Evolutionary conservation across 2,329 filamentous ascomycete species (phyloP), one percentile per base, ranked within the genome.

Genomic region (Fusarium brachygibbosum): DNA sequence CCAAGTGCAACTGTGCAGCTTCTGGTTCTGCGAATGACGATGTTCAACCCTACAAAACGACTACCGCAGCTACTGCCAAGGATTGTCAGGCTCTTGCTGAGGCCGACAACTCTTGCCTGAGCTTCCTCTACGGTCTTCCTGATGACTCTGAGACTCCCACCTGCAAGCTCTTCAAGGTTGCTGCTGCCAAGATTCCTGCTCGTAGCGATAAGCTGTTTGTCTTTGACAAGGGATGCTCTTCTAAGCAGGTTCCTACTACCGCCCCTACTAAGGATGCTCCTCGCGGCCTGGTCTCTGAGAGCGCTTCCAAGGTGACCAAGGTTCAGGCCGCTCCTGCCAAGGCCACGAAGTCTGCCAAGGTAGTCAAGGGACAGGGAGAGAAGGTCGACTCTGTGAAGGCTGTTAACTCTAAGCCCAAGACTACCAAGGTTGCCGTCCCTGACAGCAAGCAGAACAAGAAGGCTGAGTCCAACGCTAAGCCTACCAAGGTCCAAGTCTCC

Each of bases 121-220:
- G 58, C 17, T 61, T 61, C 35, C 6, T 61, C 8, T 61, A 13
- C 13, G 55, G 58, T 19, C 58, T 61, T 16, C 38, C 44, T 9
- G 32, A 31, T 12, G 31, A 48, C 11, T 52, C 58, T 0, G 29
- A 49, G 55, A 37, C 58, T 28, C 55, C 58, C 21, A 38, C 37
- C 1, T 61, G 58, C 12, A 61, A 61, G 37, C 55, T 61, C n/a
- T 60, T 44, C 25, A 60, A 60, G 37, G 58, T 61, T n/a, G 5
- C 55, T 4, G 58, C 58, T 16, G n/a, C 55, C 2, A 60, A 37
- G 44, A 35, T 61, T 19, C 55, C 55, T 37, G 35, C 37, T 34
- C 58, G 44, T 0, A 7, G 17, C 4, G 58, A 61, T 3, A 52
- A 25, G 3, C 37, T 61, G 5, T 61, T 61, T 12, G 25, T 34